Evolutionary conservation across 73 alveolate species (phyloP).

Genomic region (Blepharisma japonicum): DNA sequence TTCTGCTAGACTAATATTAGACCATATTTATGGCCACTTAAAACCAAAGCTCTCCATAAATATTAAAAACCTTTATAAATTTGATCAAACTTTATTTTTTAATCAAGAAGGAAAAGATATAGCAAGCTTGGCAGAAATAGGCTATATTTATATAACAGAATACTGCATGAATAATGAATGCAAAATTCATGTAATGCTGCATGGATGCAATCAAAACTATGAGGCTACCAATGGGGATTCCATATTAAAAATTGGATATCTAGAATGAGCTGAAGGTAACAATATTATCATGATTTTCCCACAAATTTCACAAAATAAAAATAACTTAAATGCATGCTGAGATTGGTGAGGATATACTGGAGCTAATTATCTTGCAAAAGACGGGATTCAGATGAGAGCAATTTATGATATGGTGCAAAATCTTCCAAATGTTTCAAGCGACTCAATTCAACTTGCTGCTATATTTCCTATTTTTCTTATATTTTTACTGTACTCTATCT

Average conservation of each 20-base stretch:
- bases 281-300: background rate
- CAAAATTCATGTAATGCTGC: background rate
- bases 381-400: background rate
- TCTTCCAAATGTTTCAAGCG: too few relatives aligned
- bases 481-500: too few relatives aligned
- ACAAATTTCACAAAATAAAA: background rate
- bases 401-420: background rate
- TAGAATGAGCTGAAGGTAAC: constrained; percentile 17
- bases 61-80: background rate
- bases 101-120: background rate
- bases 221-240: background rate
- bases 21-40: background rate
- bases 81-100: background rate
- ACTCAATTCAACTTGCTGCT: too few relatives aligned
- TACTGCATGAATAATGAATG: background rate
- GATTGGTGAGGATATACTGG: constrained; percentile 27
- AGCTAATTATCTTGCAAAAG: background rate
- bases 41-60: background rate
- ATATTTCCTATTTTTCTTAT: too few relatives aligned
- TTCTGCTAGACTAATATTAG: background rate
- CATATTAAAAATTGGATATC: background rate
- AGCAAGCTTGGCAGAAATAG: background rate
- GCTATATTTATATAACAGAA: background rate
- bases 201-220: background rate
- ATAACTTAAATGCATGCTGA: constrained; percentile 10